Evolutionary conservation across 768 basidiomycete genomes (phyloP).

Genomic region (Gloeophyllum trabeum): DNA sequence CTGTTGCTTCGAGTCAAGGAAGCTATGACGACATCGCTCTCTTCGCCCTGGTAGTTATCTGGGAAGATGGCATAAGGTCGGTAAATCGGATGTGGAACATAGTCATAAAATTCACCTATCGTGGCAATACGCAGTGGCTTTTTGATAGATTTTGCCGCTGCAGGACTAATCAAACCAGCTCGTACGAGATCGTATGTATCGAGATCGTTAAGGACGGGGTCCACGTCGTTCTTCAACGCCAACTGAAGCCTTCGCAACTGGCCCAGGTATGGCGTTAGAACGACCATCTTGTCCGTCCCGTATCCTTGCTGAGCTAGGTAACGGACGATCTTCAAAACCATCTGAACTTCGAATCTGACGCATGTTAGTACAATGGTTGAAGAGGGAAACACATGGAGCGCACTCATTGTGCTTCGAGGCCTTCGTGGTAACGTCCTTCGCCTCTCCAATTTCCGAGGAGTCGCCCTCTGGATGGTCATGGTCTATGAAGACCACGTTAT

Average conservation of each 20-base stretch:
- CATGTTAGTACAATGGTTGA: background rate
- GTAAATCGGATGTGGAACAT: background rate
- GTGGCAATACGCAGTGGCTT: conserved; percentile 46
- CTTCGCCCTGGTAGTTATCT: conserved; percentile 77
- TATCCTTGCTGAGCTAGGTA: conserved; percentile 66
- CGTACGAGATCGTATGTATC: conserved; percentile 47
- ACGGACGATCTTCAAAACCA: conserved; percentile 54
- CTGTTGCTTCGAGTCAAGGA: conserved; percentile 52
- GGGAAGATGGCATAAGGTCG: background rate
- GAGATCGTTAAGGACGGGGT: conserved; percentile 53
- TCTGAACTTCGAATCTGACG: conserved; percentile 45
- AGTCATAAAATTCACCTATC: conserved; percentile 33
- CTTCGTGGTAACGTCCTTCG: conserved; percentile 30
- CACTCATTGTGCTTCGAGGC: conserved; percentile 48
- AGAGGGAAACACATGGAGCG: background rate
- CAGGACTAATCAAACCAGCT: conserved; percentile 38
- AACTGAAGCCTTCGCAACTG: conserved; percentile 43
- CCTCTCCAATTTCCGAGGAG: conserved; percentile 26
- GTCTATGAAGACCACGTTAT: conserved; percentile 51
- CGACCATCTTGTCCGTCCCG: conserved; percentile 42
- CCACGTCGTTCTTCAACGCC: conserved; percentile 29
- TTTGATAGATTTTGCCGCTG: conserved; percentile 28
- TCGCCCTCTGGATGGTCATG: conserved; percentile 48
- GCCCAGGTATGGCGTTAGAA: conserved; percentile 62
- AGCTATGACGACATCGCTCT: conserved; percentile 55